A percentile compares a stretch with the other conserved stretches of the same genome.
Evolutionary conservation across 768 basidiomycete species (phyloP).

Genomic region (Rhodotorula paludigena): DNA sequence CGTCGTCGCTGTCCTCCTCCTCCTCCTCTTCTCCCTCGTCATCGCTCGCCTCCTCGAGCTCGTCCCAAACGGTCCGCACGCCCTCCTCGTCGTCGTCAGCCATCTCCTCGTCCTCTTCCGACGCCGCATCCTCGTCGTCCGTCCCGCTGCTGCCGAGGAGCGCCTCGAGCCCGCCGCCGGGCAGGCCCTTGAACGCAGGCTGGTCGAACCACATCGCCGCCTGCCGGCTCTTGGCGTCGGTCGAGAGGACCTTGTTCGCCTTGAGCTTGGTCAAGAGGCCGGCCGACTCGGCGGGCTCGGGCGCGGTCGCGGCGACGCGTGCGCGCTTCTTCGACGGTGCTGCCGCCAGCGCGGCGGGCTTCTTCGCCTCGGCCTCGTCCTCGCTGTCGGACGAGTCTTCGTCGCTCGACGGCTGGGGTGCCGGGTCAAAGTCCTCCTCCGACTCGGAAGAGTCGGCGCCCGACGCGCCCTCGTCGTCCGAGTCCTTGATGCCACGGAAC

Average conservation of each 20-base stretch:
- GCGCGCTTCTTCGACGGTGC: slow-evolving; percentile 51
- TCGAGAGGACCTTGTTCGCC: slow-evolving; percentile 54
- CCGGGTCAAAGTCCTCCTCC: slow-evolving; percentile 41
- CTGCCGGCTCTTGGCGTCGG: slow-evolving; percentile 51
- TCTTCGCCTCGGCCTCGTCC: slow-evolving; percentile 9
- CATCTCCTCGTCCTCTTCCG: slow-evolving; percentile 31
- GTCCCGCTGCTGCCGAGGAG: slow-evolving; percentile 39
- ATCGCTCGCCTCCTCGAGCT: slow-evolving; percentile 43
- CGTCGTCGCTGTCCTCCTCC: slow-evolving; percentile 52
- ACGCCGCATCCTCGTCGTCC: slow-evolving; percentile 43
- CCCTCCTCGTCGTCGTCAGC: slow-evolving; percentile 48
- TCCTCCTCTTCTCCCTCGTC: slow-evolving; percentile 43
- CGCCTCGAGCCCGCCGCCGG: slow-evolving; percentile 48
- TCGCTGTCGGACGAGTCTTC: slow-evolving; percentile 35
- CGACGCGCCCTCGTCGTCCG: slow-evolving; percentile 56
- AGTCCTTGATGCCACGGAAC: slow-evolving; percentile 69
- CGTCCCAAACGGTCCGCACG: no score
- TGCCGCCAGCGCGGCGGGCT: neutral
- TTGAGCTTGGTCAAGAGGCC: slow-evolving; percentile 56
- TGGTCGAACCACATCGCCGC: slow-evolving; percentile 95
- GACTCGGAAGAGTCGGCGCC: slow-evolving; percentile 49
- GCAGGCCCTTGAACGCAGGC: slow-evolving; percentile 69
- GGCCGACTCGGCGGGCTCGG: slow-evolving; percentile 38
- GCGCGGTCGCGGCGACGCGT: slow-evolving; percentile 27
- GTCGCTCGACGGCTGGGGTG: slow-evolving; percentile 37